A percentile compares a stretch with the other conserved stretches of the same genome.
Conservation (phyloP, 352 stramenopile species). For the Globisporangium recalcitrans region DNA sequence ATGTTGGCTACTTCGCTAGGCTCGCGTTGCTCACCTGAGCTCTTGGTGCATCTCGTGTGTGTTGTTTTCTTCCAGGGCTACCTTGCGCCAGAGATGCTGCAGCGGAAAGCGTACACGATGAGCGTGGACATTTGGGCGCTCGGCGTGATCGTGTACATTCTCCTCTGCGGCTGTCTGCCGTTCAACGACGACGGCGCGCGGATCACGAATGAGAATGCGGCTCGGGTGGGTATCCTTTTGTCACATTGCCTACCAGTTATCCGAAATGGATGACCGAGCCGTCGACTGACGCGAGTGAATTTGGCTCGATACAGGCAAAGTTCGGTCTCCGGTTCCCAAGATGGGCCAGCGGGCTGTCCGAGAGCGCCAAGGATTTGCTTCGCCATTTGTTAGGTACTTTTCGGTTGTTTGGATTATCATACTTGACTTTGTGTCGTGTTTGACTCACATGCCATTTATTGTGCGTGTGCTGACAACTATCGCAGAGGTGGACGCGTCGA, state of each 20-base stretch:
- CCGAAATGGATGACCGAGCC: too few relatives aligned
- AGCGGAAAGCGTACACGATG: slow-evolving; percentile 95
- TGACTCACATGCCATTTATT: slow-evolving; percentile 1
- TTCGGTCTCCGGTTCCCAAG: slow-evolving; percentile 93
- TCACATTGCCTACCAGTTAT: too few relatives aligned
- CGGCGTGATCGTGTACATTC: slow-evolving; percentile 97
- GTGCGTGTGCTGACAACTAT: not conserved
- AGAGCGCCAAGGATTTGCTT: slow-evolving; percentile 83
- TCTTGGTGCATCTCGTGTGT: not conserved
- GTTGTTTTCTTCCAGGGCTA: slow-evolving; percentile 81
- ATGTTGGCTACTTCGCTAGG: not conserved
- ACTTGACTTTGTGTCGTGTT: not conserved
- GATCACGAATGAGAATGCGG: slow-evolving; percentile 73
- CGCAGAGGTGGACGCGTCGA: slow-evolving; percentile 68
- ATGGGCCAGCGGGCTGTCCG: slow-evolving; percentile 87
- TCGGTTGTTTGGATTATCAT: not conserved
- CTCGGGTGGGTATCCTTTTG: slow-evolving; percentile 38
- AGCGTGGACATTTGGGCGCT: slow-evolving; percentile 97
- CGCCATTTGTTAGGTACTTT: slow-evolving; percentile 63
- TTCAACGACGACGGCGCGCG: slow-evolving; percentile 96
- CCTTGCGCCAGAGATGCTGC: slow-evolving; percentile 97
- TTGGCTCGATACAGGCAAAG: slow-evolving; percentile 51
- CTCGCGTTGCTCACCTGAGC: not conserved
- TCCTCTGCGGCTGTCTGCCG: slow-evolving; percentile 96
- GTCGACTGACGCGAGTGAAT: not conserved